Base-by-base conservation (phyloP, 192 early-diverging fungal genomes). In the Jimgerdemannia lactiflua region DNA sequence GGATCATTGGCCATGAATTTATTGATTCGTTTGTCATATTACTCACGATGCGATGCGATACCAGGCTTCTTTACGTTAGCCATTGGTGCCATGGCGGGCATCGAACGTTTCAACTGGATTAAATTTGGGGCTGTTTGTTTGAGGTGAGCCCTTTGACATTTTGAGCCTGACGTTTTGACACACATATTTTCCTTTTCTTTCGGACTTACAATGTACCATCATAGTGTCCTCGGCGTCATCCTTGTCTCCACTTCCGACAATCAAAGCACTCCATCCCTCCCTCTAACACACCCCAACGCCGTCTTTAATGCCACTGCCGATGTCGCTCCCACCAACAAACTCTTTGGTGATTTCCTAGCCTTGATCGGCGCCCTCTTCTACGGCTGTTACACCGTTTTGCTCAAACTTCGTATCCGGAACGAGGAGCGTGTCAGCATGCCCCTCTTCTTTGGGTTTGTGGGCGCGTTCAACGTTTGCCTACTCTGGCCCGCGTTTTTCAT, bases 371-470 rank as follows among this genome's bases (percentile, higher is more conserved):
- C 93, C 3, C 74, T 93, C 18, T 88, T 95, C 42, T 95, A 95
- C 79, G 93, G 92, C 7, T 87, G 86, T 66, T 94, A 95, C 80
- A 91, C 89, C 1, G 89, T 89, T 14, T 79, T 95, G 39, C 80
- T 95, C 29, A 94, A 95, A 65, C 78, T 87, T 42, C 84, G 79
- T 44, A 89, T 94, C 69, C 87, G 88, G 68, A 84, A 92, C 74
- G 92, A 93, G 78, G 85, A 82, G 64, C 80, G 90, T 43, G 78
- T 95, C 43, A 83, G 93, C 71, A 90, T 91, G 84, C 85, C 90
- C 40, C 74, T 91, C 67, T 95, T 95, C 71, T 92, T 95, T 81
- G 93, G 93, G 43, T 89, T 88, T n/a, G 91, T 95, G 17, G 93
- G 94, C 3, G 69, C 90, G 18, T 91, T 91, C 64, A 95, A 94